Percentiles rank a stretch among this genome's conserved stretches.
Conservation (phyloP, 2,329 filamentous ascomycete species). For the Pseudogymnoascus sp. region DNA sequence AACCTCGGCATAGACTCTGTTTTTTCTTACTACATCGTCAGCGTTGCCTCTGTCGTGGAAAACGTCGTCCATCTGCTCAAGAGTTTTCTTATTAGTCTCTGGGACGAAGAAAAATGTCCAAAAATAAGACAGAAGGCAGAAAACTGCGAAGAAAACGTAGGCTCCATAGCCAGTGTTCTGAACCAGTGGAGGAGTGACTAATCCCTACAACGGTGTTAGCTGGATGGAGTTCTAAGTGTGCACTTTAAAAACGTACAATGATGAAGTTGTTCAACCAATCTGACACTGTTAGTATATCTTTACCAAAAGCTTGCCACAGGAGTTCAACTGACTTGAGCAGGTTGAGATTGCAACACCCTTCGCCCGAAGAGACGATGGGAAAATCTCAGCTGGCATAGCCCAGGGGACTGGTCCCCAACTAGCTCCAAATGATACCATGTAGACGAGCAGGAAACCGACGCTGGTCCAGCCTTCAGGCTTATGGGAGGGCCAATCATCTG, state of each 20-base stretch:
- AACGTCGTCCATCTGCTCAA: conserved; percentile 45
- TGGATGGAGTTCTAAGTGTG: neutral
- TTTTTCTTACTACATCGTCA: neutral
- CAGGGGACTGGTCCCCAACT: conserved; percentile 22
- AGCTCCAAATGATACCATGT: conserved; percentile 49
- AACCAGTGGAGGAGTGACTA: conserved; percentile 57
- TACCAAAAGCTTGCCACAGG: neutral
- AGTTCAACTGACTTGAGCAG: conserved; percentile 34
- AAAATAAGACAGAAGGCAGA: conserved; percentile 38
- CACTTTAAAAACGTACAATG: conserved; percentile 25
- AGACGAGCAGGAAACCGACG: conserved; percentile 48
- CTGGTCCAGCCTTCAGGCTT: conserved; percentile 43
- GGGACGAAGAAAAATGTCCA: conserved; percentile 48
- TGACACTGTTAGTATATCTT: neutral
- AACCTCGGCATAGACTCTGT: neutral
- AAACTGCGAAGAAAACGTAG: conserved; percentile 48
- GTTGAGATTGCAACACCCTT: conserved; percentile 60
- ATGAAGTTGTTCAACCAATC: conserved; percentile 47
- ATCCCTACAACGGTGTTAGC: conserved; percentile 26
- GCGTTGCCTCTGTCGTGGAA: conserved; percentile 16
- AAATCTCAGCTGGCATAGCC: conserved; percentile 48
- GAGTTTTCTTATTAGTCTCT: conserved; percentile 45
- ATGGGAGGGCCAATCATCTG: conserved; percentile 41
- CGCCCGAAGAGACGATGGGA: conserved; percentile 48
- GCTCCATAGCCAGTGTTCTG: conserved; percentile 47